Evolutionary conservation across 306 rosid species (phyloP).

Genomic region (Dryas alaskensis): DNA sequence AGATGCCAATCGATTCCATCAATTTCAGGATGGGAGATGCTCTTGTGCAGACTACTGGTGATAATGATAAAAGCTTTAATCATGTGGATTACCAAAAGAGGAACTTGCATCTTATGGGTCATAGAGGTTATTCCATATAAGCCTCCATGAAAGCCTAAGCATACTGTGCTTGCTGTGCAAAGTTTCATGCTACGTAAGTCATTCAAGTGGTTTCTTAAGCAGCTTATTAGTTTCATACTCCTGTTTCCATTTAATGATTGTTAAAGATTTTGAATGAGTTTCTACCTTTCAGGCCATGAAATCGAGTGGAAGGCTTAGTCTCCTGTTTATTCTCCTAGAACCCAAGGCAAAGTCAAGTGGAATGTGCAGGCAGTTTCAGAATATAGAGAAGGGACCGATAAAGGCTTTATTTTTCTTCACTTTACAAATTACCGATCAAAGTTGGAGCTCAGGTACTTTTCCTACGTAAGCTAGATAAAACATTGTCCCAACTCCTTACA

Average conservation of each 20-base stretch:
- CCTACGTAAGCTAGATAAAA: not conserved
- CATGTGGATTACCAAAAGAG: not conserved
- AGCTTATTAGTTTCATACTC: not conserved
- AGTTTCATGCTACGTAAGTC: not conserved
- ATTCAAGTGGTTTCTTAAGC: not conserved
- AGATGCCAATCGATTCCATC: constrained; percentile 36
- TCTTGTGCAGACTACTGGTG: constrained; percentile 41
- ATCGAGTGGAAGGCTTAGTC: not conserved
- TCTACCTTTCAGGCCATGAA: constrained; percentile 5
- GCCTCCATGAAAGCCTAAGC: not conserved
- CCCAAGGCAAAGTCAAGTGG: not conserved
- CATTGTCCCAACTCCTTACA: not conserved
- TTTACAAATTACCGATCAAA: not conserved
- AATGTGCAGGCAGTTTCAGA: not conserved
- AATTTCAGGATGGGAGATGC: constrained; percentile 28
- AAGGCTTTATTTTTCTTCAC: not conserved
- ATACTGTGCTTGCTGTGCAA: not conserved
- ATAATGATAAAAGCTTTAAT: not conserved
- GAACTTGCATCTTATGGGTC: not conserved
- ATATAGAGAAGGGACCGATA: not conserved
- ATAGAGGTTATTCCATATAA: not conserved
- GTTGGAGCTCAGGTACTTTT: not conserved
- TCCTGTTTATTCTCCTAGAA: not conserved
- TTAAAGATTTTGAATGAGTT: constrained; percentile 8
- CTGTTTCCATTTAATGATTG: not conserved